These are phyloP conservation scores for Phaeomoniella chlamydospora DNA, from an alignment of 2,329 filamentous ascomycete genomes.

Conservation along the genomic window DNA sequence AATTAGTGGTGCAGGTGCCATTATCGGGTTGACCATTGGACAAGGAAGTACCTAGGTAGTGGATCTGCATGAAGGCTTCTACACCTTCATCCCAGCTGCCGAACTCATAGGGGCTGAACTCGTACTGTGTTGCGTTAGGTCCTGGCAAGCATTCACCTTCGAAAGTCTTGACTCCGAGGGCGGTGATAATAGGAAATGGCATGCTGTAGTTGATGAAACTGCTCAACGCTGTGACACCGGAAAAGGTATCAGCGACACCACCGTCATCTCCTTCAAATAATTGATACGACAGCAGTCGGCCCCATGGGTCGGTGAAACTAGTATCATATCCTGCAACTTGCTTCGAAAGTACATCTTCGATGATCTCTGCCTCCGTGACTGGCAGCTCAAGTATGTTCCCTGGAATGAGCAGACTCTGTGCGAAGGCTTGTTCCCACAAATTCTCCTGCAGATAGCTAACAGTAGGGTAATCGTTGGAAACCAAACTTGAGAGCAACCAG, in stretches of 20 bases:
- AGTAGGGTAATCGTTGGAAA: constrained; percentile 32
- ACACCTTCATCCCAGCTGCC: constrained; percentile 48
- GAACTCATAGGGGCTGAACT: constrained; percentile 53
- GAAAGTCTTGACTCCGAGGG: constrained; percentile 19
- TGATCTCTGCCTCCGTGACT: constrained; percentile 16
- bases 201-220: constrained; percentile 25
- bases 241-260: constrained; percentile 20
- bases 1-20: constrained; percentile 31
- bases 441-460: constrained; percentile 22
- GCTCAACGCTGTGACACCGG: constrained; percentile 16
- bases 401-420: constrained; percentile 21
- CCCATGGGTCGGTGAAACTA: constrained; percentile 26
- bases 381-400: constrained; percentile 14
- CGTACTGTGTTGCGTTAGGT: constrained; percentile 45
- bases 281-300: constrained; percentile 24
- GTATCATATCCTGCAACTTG: constrained; percentile 21
- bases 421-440: constrained; percentile 26
- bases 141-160: constrained; percentile 21
- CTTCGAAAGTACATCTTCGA: constrained; percentile 20
- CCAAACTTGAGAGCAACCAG: constrained; percentile 31
- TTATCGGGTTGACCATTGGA: constrained; percentile 27
- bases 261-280: constrained; percentile 21
- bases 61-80: constrained; percentile 43
- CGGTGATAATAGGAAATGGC: constrained; percentile 31
- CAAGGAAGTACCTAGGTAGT: constrained; percentile 47